Base-by-base conservation (phyloP, 768 basidiomycete genomes). In the Cubamyces lactineus region DNA sequence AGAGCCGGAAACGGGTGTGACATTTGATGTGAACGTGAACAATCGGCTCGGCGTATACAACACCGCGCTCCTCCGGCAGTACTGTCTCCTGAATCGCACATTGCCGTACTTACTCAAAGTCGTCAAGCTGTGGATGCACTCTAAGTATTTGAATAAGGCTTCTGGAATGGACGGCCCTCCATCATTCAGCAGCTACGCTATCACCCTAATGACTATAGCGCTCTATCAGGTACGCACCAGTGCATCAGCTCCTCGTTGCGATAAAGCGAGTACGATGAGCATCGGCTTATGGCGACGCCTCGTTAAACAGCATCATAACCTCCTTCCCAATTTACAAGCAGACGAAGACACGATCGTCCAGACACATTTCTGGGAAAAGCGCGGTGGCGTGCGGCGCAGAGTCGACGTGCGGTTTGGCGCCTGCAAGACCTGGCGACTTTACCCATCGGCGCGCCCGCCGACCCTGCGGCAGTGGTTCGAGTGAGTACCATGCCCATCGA, bases 11-110 rank as follows among this genome's bases (percentile, higher is more conserved):
- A 80, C 79, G 0, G 69, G 71, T 16, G 61, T 84, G 21, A 57
- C 76, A 0, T 79, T 83, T 61, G 87, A 88, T 63, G 72, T 89
- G 65, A 86, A 86, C 67, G 76, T 86, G 59, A 90, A 91, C 67
- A 80, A 86, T 28, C 83, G 80, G 6, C 76, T 88, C 0, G 88
- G 87, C 1, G 57, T 79, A 2, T 61, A 75, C 39, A 86, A 84
- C 63, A 84, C 86, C 0, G 61, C 72, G 4, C 71, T 90, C 54
- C 72, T 89, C 59, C 74, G 72, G 46, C 70, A 71, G 12, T 90
- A 89, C 71, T 84, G 81, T 59, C 69, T 78, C 34, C 66, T 81
- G 0, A 73, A 72, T 3, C 82, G 84, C 0, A 61, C 79, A 1
- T 71, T 86, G 38, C 74, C 78, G 0, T 74, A 78, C 5, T 63